Evolutionary conservation across 768 basidiomycete species (phyloP).

Genomic region (Collybia nuda): DNA sequence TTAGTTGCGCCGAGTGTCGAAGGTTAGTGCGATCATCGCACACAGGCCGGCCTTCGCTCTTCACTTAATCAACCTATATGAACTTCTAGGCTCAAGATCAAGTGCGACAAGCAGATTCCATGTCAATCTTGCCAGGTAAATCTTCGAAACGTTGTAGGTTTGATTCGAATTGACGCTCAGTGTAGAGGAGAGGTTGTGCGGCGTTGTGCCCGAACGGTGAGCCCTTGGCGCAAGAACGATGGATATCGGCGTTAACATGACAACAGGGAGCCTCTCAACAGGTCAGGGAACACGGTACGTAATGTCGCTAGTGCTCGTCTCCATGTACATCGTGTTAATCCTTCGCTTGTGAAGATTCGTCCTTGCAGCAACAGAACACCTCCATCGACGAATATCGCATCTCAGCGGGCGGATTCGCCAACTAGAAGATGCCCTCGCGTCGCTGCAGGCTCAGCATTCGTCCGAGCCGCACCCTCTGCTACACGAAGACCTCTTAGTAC

Average conservation of each 20-base stretch:
- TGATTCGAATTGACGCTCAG: background rate
- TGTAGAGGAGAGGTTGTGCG: slow-evolving; percentile 64
- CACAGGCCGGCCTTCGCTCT: slow-evolving; percentile 13
- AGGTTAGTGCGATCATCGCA: slow-evolving; percentile 61
- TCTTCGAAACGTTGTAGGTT: slow-evolving; percentile 1
- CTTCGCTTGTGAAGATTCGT: slow-evolving; percentile 40
- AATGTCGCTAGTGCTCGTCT: background rate
- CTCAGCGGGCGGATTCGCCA: slow-evolving; percentile 52
- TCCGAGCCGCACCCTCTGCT: slow-evolving; percentile 61
- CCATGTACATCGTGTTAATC: background rate
- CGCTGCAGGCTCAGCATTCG: slow-evolving; percentile 50
- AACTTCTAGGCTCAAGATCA: slow-evolving; percentile 62
- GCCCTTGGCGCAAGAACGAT: slow-evolving; percentile 13
- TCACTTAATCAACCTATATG: background rate
- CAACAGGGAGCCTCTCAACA: slow-evolving; percentile 69
- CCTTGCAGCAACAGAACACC: slow-evolving; percentile 64
- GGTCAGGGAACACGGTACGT: slow-evolving; percentile 70
- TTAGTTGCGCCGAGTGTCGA: slow-evolving; percentile 80
- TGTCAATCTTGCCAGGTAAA: slow-evolving; percentile 74
- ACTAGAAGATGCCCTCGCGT: slow-evolving; percentile 55
- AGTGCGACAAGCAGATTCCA: slow-evolving; percentile 81
- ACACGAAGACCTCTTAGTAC: slow-evolving; percentile 45
- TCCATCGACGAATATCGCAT: slow-evolving; percentile 53
- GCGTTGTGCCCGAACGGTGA: slow-evolving; percentile 71
- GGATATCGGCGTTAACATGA: background rate